Conservation (phyloP, 192 early-diverging fungal species). For the Hyaloraphidium curvatum region DNA sequence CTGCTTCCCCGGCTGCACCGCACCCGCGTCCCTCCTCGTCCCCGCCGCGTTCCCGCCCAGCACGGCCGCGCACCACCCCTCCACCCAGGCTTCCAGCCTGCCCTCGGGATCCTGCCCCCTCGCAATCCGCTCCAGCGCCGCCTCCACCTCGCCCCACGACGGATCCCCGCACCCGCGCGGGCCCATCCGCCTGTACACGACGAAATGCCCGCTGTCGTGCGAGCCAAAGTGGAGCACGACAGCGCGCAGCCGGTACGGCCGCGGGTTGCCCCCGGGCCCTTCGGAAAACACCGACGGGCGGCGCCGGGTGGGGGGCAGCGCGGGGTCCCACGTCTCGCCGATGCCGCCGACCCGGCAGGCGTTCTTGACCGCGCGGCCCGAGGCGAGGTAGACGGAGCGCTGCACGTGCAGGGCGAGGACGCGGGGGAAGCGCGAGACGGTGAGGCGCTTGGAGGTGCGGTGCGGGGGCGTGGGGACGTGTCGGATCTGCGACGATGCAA, state of each 20-base stretch:
- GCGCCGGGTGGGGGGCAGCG: background rate
- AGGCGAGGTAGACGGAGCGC: background rate
- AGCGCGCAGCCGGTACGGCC: constrained; percentile 47
- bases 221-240: constrained; percentile 69
- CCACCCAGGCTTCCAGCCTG: background rate
- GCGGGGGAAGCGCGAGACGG: background rate
- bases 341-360: background rate
- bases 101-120: background rate
- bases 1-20: too few relatives aligned
- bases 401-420: background rate
- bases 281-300: too few relatives aligned
- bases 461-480: too few relatives aligned
- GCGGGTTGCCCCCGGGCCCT: constrained; percentile 2
- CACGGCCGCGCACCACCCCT: background rate
- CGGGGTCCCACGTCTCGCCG: background rate
- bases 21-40: too few relatives aligned
- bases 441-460: background rate
- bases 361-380: background rate
- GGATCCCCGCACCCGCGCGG: background rate
- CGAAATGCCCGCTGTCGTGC: constrained; percentile 82
- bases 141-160: background rate
- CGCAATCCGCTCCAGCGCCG: background rate
- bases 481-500: too few relatives aligned
- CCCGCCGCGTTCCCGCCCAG: background rate
- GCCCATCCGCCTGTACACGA: constrained; percentile 36